These are phyloP conservation scores for Fusarium floridanum DNA, from an alignment of 2,329 filamentous ascomycete genomes.

Conservation along the genomic window DNA sequence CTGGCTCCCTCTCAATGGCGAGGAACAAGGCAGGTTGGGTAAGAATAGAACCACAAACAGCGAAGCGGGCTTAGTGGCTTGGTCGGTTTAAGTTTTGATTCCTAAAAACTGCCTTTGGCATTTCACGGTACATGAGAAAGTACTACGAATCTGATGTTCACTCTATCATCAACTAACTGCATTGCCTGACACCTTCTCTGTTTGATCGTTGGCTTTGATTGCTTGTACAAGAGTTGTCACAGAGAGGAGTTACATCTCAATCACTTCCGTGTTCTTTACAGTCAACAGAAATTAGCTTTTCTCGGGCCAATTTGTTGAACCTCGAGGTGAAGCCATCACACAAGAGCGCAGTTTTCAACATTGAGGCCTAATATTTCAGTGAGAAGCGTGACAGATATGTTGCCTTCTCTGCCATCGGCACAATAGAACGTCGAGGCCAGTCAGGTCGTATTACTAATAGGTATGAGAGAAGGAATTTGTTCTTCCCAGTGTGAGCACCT, in stretches of 20 bases:
- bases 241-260: background rate
- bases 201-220: background rate
- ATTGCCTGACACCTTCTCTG: background rate
- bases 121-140: background rate
- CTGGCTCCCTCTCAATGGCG: background rate
- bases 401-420: background rate
- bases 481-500: background rate
- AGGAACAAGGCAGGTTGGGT: background rate
- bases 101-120: background rate
- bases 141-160: background rate
- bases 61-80: background rate
- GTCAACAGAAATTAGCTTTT: background rate
- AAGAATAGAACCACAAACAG: background rate
- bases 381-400: background rate
- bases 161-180: background rate
- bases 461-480: background rate
- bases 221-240: background rate
- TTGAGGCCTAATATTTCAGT: background rate
- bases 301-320: background rate
- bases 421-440: background rate
- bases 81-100: background rate
- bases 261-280: background rate
- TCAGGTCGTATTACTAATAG: background rate
- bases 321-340: background rate
- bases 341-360: background rate